Percentiles rank a stretch among this genome's conserved stretches.
These are phyloP conservation scores for Sporisorium iseilematis-ciliati DNA, from an alignment of 1,284 basidiomycete species.

Conservation along the genomic window DNA sequence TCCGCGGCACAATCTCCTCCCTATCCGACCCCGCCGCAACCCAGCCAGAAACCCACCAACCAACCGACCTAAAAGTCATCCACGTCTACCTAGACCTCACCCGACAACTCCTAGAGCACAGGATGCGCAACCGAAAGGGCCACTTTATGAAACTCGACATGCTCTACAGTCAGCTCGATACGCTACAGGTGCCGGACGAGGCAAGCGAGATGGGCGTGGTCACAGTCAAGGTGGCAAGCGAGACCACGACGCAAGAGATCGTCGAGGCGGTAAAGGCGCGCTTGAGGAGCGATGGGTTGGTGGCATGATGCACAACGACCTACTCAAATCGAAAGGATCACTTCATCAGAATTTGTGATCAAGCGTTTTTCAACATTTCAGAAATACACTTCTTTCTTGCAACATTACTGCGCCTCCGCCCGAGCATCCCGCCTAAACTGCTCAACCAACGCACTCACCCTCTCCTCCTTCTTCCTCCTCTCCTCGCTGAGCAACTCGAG, in stretches of 20 bases:
- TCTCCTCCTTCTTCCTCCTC: constrained; percentile 52
- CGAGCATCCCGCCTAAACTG: constrained; percentile 43
- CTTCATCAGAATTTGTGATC: no score
- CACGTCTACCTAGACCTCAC: constrained; percentile 87
- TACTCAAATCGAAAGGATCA: no score
- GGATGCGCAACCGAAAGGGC: constrained; percentile 79
- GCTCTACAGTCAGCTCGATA: constrained; percentile 85
- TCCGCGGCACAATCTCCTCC: constrained; percentile 72
- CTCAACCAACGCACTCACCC: constrained; percentile 42
- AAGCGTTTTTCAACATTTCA: no score
- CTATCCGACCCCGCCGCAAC: constrained; percentile 70
- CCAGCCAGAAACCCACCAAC: constrained; percentile 31
- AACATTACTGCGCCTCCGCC: no score
- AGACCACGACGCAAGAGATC: constrained; percentile 19
- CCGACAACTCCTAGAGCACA: constrained; percentile 76
- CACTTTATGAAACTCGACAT: constrained; percentile 92
- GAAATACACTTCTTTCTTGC: no score
- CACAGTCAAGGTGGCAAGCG: constrained; percentile 10
- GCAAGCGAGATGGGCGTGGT: constrained; percentile 23
- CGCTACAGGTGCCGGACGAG: constrained; percentile 78
- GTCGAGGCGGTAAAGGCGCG: background rate
- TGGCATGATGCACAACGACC: no score
- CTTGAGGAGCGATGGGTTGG: background rate
- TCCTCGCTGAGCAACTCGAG: constrained; percentile 47
- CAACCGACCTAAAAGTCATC: constrained; percentile 72